Evolutionary conservation across 352 stramenopile species (phyloP), one percentile per base, ranked within the genome.

Genomic region (Phytopythium vexans): DNA sequence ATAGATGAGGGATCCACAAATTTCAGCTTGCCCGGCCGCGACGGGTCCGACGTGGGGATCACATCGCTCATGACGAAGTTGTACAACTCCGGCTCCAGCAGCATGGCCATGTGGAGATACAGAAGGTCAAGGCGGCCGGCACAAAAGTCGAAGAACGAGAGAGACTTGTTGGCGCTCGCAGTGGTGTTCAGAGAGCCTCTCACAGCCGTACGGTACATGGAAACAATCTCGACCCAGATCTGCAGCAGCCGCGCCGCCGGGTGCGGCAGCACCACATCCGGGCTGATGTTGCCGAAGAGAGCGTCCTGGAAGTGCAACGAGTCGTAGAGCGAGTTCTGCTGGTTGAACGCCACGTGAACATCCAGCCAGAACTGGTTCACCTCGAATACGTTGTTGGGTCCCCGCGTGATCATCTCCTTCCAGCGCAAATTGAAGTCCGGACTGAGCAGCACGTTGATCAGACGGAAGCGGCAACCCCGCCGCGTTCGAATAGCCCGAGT

Each of bases 381-480:
- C 32, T 72, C 51, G 10, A 66, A 21, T n/a, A 57, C 36, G 21
- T 33, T 40, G 10, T n/a, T 27, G 54, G 43, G 7, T 40, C 44
- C 10, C 33, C 33, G 36, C 61, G 60, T 34, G 9, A 45, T 40
- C 72, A 87, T 86, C 32, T 85, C 73, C 15, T 36, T 32, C 78
- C 78, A 89, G 4, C 75, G 73, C 6, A 49, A 48, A 42, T 70
- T 76, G 41, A 86, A 89, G 8, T 77, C 64, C 35, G 73, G 69
- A 56, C 72, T 87, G 27, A 87, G 56, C 38, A 89, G 58, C 40
- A 84, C 72, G 49, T 89, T 89, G 34, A 89, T 82, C 11, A 89
- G 60, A 36, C 78, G 78, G 59, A 89, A 89, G 47, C 76, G 76
- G 42, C 78, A 89, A 38, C 75, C 70, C 37, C 78, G 78, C 21